phyloP scores from a whole-genome alignment of 169 alveolate species.

The Amoebophrya sp. region DNA sequence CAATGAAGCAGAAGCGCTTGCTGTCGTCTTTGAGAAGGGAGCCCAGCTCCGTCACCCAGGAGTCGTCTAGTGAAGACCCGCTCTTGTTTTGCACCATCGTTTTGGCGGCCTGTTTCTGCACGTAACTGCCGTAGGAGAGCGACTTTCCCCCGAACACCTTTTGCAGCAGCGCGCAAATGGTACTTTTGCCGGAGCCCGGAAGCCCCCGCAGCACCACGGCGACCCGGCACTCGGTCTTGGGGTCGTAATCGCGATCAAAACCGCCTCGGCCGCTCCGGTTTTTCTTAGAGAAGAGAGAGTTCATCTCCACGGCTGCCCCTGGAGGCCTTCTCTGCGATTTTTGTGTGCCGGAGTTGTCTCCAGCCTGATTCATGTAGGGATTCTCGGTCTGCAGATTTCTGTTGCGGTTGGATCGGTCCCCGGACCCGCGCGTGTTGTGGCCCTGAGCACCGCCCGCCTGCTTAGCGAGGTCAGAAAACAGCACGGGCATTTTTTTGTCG shows the following conservation, averaged over 20 bases:
- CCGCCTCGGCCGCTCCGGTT: too few relatives aligned
- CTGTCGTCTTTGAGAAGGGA: background rate
- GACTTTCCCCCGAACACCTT: background rate
- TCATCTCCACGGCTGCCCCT: too few relatives aligned
- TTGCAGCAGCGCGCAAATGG: background rate
- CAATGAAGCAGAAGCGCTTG: background rate
- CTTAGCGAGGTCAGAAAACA: too few relatives aligned
- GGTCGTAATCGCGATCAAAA: background rate
- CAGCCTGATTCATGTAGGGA: too few relatives aligned
- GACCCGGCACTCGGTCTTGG: background rate
- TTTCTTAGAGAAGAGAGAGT: too few relatives aligned
- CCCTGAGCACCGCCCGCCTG: too few relatives aligned
- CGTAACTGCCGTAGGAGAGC: background rate
- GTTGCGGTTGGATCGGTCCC: too few relatives aligned
- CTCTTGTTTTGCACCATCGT: background rate
- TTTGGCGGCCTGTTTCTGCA: background rate
- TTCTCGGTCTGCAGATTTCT: too few relatives aligned
- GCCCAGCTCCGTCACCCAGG: background rate
- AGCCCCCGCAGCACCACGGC: background rate
- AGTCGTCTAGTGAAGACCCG: background rate
- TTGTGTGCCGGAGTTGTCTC: too few relatives aligned
- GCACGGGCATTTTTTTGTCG: too few relatives aligned
- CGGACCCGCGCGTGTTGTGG: too few relatives aligned
- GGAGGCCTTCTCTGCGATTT: too few relatives aligned
- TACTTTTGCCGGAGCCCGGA: background rate